Evolutionary conservation across 1,284 basidiomycete genomes (phyloP).

Genomic region (Puccinia brachypodii): DNA sequence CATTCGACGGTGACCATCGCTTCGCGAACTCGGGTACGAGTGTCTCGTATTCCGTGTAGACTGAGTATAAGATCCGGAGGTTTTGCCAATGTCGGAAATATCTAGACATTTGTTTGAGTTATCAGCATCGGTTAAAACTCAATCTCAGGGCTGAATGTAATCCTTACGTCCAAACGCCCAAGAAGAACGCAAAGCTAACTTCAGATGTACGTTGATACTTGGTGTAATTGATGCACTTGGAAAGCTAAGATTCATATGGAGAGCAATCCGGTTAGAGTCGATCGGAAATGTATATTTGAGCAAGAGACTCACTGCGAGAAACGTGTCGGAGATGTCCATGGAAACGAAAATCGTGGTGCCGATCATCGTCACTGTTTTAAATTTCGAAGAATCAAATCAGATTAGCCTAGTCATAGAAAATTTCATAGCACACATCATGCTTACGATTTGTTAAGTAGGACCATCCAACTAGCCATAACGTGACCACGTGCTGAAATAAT

Average conservation of each 20-base stretch:
- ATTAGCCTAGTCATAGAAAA: slow-evolving; percentile 19
- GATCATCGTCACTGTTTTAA: slow-evolving; percentile 67
- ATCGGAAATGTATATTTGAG: too few species aligned
- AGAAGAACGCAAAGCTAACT: slow-evolving; percentile 69
- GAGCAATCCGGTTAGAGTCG: too few species aligned
- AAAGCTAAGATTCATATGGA: slow-evolving; percentile 62
- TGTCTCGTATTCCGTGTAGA: slow-evolving; percentile 80
- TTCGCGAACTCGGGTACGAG: slow-evolving; percentile 58
- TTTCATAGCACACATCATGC: background rate
- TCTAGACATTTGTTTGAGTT: slow-evolving; percentile 59
- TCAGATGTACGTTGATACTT: slow-evolving; percentile 64
- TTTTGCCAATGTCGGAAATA: slow-evolving; percentile 97
- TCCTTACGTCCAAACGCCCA: slow-evolving; percentile 77
- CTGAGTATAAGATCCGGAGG: slow-evolving; percentile 78
- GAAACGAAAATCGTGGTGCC: slow-evolving; percentile 91
- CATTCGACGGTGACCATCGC: slow-evolving; percentile 61
- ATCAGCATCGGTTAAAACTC: background rate
- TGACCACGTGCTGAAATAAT: slow-evolving; percentile 83
- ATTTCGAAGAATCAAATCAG: background rate
- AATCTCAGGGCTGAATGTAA: background rate
- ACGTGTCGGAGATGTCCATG: slow-evolving; percentile 93
- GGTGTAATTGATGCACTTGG: slow-evolving; percentile 85
- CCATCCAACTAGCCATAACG: slow-evolving; percentile 88
- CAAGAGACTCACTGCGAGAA: slow-evolving; percentile 74
- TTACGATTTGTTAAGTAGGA: slow-evolving; percentile 52